phyloP scores from a whole-genome alignment of 2,329 filamentous ascomycete genomes.

The Mycosphaerella arachidis region DNA sequence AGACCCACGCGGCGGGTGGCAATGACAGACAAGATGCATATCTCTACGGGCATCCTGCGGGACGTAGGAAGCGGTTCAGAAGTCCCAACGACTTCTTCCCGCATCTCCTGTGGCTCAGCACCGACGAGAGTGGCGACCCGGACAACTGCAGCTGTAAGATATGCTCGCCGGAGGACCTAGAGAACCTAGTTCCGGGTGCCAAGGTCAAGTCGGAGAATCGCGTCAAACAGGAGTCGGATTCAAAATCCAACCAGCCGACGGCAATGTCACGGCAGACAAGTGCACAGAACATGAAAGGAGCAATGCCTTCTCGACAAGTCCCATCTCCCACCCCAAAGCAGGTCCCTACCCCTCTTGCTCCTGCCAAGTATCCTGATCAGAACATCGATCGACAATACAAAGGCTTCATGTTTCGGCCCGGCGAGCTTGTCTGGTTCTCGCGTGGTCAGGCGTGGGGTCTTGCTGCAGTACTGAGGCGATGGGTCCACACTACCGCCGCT shows the following conservation, averaged over 20 bases:
- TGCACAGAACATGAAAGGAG: conserved; percentile 15
- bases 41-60: conserved; percentile 56
- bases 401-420: conserved; percentile 49
- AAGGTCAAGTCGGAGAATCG: conserved; percentile 17
- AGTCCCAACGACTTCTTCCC: conserved; percentile 58
- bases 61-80: conserved; percentile 53
- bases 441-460: conserved; percentile 52
- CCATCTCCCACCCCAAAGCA: conserved; percentile 5
- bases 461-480: conserved; percentile 48
- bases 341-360: conserved; percentile 38
- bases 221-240: conserved; percentile 16
- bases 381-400: conserved; percentile 45
- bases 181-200: conserved; percentile 36
- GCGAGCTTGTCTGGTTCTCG: conserved; percentile 56
- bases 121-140: conserved; percentile 49
- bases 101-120: conserved; percentile 54
- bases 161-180: conserved; percentile 51
- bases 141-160: conserved; percentile 56
- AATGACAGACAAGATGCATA: conserved; percentile 57
- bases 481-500: conserved; percentile 18
- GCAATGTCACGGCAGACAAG: conserved; percentile 7
- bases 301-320: conserved; percentile 7
- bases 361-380: conserved; percentile 44
- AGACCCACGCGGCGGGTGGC: conserved; percentile 47
- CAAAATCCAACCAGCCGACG: not conserved